Evolutionary conservation across 129 eudicot species (phyloP), one percentile per base, ranked within the genome.

Genomic region (Helichrysum umbraculigerum): DNA sequence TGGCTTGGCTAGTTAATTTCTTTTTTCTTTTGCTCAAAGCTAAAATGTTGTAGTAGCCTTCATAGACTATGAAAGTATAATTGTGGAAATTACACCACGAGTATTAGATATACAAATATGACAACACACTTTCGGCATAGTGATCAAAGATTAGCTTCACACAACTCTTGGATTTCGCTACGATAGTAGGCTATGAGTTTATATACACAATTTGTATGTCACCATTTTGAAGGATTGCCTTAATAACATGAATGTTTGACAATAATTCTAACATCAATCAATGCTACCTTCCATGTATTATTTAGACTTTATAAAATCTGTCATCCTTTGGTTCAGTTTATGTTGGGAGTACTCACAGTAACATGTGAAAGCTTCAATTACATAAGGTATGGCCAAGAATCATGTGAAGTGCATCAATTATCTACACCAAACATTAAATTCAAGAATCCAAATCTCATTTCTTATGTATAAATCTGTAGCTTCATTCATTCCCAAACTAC

Each of bases 391-490:
- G 60, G 81, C 80, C 94, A 85, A 73, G 97, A 67, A 86, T 91
- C 95, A 86, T 87, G 97, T 91, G 97, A 88, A 87, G 79, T 79
- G 81, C 82, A 78, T 85, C 90, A 83, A 76, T 2, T 44, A 78
- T 81, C 87, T 88, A 71, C 78, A 22, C 76, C 70, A 70, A 25
- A 37, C 91, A 85, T 80, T 85, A 76, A 87, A 44, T 60, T 19
- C 69, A 51, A 64, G 34, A 59, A n/a, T 37, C 61, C 76, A 3
- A 8, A 17, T 67, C 42, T 29, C 52, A 22, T 60, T 39, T 80
- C 42, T 21, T 68, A 22, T 65, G 51, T 62, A 63, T 44, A 17
- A 50, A 57, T 70, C 33, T 64, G 17, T 47, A 32, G 10, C 50
- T 16, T 50, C 42, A 21, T 63, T 71, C 66, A 20, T 60, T 81